A percentile compares a stretch with the other conserved stretches of the same genome.
Conservation (phyloP, 23 red algal species). For the Gracilaria domingensis region DNA sequence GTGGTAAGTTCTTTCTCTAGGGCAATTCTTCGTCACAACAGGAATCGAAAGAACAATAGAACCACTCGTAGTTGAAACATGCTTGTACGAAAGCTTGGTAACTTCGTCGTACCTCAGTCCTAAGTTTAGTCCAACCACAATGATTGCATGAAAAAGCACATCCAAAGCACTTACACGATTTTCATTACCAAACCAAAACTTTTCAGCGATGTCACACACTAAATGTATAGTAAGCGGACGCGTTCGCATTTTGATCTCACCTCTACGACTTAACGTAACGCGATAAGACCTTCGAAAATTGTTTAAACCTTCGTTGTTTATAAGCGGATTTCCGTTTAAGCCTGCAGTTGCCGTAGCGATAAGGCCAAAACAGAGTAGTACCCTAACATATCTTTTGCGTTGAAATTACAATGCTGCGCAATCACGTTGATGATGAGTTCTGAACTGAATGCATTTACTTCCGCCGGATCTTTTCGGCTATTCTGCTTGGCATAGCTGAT, state of each 20-base stretch:
- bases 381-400: not conserved
- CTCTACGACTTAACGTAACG: not conserved
- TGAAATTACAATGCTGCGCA: not conserved
- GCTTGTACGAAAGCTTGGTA: not conserved
- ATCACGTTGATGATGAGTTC: not conserved
- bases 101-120: slow-evolving; percentile 31
- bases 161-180: not conserved
- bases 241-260: not conserved
- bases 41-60: not conserved
- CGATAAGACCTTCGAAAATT: not conserved
- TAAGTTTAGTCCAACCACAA: slow-evolving; percentile 21
- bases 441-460: not conserved
- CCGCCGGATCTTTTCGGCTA: not conserved
- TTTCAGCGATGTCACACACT: slow-evolving; percentile 21
- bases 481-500: not conserved
- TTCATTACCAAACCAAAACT: slow-evolving; percentile 16
- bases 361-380: not conserved
- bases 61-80: too few relatives aligned
- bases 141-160: not conserved
- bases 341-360: not conserved
- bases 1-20: not conserved
- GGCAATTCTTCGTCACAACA: slow-evolving; percentile 4
- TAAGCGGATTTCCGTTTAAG: slow-evolving; percentile 19
- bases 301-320: slow-evolving; percentile 11
- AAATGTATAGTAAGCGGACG: not conserved